Conservation (phyloP, 495 filamentous ascomycete species). For the Penicillium atrosanguineum region DNA sequence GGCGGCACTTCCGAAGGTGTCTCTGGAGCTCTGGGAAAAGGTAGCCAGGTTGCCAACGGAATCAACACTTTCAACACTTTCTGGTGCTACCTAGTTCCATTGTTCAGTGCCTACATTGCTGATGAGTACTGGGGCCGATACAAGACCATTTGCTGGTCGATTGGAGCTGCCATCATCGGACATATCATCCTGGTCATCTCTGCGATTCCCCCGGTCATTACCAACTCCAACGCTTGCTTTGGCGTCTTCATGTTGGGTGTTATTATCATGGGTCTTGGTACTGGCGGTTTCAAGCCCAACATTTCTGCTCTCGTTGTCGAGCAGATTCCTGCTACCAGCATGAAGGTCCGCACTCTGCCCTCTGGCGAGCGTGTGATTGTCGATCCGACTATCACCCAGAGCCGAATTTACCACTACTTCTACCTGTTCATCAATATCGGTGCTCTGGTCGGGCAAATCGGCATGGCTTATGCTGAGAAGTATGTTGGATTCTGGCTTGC, state of each 20-base stretch:
- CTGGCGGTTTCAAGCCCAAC: conserved; percentile 61
- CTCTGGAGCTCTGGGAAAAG: conserved; percentile 24
- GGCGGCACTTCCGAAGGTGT: conserved; percentile 17
- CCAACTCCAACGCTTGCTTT: conserved; percentile 46
- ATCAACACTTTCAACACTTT: conserved; percentile 57
- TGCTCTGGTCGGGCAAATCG: conserved; percentile 49
- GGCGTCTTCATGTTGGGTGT: conserved; percentile 61
- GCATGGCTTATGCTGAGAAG: conserved; percentile 67
- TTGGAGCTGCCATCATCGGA: conserved; percentile 59
- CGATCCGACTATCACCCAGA: conserved; percentile 56
- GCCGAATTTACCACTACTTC: conserved; percentile 38
- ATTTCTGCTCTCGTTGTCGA: conserved; percentile 57
- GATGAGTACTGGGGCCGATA: conserved; percentile 72
- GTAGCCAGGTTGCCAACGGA: conserved; percentile 18
- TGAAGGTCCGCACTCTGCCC: conserved; percentile 23
- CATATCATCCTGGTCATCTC: conserved; percentile 65
- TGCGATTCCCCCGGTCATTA: conserved; percentile 60
- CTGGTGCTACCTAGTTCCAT: conserved; percentile 70
- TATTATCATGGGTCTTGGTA: conserved; percentile 49
- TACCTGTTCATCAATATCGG: conserved; percentile 55
- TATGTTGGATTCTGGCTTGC: conserved; percentile 78
- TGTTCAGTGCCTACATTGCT: conserved; percentile 68
- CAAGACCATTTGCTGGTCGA: conserved; percentile 61
- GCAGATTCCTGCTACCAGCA: conserved; percentile 45
- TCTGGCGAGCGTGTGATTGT: conserved; percentile 64